Conservation (phyloP, 2,329 filamentous ascomycete genomes). For the Alternaria sp. region DNA sequence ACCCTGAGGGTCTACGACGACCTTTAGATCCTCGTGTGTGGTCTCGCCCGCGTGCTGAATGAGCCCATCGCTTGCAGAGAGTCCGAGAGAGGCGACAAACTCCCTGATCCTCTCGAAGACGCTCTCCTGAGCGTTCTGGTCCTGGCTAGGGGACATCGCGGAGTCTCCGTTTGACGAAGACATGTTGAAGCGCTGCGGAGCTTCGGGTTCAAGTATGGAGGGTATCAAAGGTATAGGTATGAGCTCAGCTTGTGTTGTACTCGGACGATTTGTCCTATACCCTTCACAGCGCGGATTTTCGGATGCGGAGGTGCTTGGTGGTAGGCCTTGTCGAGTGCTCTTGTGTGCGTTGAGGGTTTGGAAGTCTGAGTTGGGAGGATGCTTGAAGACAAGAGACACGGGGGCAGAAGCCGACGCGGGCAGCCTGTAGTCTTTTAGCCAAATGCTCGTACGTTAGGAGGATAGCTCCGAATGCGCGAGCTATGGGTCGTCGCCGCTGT, state of each 20-base stretch:
- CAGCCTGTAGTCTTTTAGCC: slow-evolving; percentile 18
- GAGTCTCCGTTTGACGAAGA: slow-evolving; percentile 12
- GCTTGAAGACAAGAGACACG: slow-evolving; percentile 8
- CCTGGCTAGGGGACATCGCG: slow-evolving; percentile 5
- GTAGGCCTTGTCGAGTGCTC: background rate
- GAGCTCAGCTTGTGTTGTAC: background rate
- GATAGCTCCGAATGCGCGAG: background rate
- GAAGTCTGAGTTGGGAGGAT: slow-evolving; percentile 2
- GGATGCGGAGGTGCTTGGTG: background rate
- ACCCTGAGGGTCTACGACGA: slow-evolving; percentile 19
- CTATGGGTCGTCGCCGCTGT: slow-evolving; percentile 1
- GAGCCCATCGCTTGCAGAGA: slow-evolving; percentile 30
- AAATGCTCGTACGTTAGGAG: background rate
- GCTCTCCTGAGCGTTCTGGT: slow-evolving; percentile 10
- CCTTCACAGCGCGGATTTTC: background rate
- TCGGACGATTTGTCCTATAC: background rate
- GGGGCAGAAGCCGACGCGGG: slow-evolving; percentile 26
- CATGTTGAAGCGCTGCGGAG: slow-evolving; percentile 13
- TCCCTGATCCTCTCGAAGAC: slow-evolving; percentile 28
- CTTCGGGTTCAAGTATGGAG: background rate
- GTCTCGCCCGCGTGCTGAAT: slow-evolving; percentile 36
- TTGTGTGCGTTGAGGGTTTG: background rate
- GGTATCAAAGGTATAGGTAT: background rate
- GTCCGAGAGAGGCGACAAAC: slow-evolving; percentile 27
- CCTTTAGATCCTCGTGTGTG: slow-evolving; percentile 41